These are phyloP conservation scores for Lactifluus piperatus DNA, from an alignment of 768 basidiomycete genomes.

Conservation along the genomic window DNA sequence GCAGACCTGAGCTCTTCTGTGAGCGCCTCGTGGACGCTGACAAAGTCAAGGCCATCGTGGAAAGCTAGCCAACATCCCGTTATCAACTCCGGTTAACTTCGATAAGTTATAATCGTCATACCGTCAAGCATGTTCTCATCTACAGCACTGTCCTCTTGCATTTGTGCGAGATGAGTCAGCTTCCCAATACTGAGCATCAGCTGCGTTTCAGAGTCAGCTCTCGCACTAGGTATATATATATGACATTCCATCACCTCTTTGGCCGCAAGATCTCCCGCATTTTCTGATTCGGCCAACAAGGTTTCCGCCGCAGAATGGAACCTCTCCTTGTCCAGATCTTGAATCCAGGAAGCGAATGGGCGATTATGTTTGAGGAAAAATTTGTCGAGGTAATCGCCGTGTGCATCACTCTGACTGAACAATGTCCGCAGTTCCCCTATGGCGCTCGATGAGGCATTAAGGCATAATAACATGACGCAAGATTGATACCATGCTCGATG, in stretches of 20 bases:
- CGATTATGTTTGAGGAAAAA: constrained; percentile 58
- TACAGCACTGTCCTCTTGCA: constrained; percentile 37
- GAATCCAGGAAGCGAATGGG: constrained; percentile 74
- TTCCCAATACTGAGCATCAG: constrained; percentile 89
- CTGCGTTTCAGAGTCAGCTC: constrained; percentile 33
- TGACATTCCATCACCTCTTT: constrained; percentile 61
- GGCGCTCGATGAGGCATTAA: neutral
- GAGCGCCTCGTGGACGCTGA: constrained; percentile 73
- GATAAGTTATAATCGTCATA: constrained; percentile 24
- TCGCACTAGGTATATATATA: neutral
- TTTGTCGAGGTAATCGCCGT: constrained; percentile 54
- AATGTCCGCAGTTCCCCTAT: constrained; percentile 74
- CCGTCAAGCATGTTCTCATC: constrained; percentile 53
- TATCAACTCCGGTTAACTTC: neutral
- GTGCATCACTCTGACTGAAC: constrained; percentile 64
- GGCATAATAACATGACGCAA: neutral
- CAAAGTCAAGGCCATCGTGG: constrained; percentile 81
- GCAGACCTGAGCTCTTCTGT: constrained; percentile 49
- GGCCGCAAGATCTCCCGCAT: constrained; percentile 48
- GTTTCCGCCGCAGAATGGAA: constrained; percentile 57
- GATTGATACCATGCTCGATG: constrained; percentile 67
- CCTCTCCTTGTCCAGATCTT: constrained; percentile 65
- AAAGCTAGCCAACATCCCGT: constrained; percentile 43
- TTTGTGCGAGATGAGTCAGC: constrained; percentile 62
- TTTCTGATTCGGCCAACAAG: constrained; percentile 52